Percentiles rank a stretch among this genome's conserved stretches.
These are phyloP conservation scores for Lasiodiplodia citricola DNA, from an alignment of 2,329 filamentous ascomycete genomes.

Conservation along the genomic window DNA sequence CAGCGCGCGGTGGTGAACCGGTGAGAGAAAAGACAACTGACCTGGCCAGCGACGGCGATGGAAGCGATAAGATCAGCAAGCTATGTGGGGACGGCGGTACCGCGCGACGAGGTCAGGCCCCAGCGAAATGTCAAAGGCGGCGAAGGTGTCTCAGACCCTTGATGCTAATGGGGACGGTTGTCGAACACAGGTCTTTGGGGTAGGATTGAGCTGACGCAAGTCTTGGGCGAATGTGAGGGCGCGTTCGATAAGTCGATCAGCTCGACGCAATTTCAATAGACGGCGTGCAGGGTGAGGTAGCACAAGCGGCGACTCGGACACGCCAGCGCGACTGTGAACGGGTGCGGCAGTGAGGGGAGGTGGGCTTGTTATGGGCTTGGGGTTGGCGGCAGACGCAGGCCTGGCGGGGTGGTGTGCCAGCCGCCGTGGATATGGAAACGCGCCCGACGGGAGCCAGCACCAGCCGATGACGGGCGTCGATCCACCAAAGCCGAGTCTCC, in stretches of 20 bases:
- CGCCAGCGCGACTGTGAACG: neutral
- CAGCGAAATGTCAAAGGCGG: constrained; percentile 4
- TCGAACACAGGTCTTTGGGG: neutral
- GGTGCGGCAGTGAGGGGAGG: neutral
- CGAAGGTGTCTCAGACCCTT: constrained; percentile 10
- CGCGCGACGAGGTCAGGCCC: neutral
- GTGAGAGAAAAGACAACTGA: constrained; percentile 21
- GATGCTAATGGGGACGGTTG: neutral
- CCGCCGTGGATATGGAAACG: neutral
- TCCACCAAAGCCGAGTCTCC: neutral
- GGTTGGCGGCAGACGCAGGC: neutral
- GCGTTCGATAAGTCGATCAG: neutral
- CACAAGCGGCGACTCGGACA: constrained; percentile 1
- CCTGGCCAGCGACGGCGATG: constrained; percentile 11
- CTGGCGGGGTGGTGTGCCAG: neutral
- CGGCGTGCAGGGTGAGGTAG: neutral
- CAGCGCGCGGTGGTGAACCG: constrained; percentile 12
- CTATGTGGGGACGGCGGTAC: constrained; percentile 20
- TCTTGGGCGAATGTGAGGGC: neutral
- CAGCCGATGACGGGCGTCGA: constrained; percentile 1
- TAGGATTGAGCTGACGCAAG: neutral
- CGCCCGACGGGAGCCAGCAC: neutral
- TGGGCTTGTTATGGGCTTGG: neutral
- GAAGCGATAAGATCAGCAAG: constrained; percentile 25
- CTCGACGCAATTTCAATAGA: neutral